Evolutionary conservation across 202 grass and related monocot genomes (phyloP).

Genomic region (Saccharum hybrid): DNA sequence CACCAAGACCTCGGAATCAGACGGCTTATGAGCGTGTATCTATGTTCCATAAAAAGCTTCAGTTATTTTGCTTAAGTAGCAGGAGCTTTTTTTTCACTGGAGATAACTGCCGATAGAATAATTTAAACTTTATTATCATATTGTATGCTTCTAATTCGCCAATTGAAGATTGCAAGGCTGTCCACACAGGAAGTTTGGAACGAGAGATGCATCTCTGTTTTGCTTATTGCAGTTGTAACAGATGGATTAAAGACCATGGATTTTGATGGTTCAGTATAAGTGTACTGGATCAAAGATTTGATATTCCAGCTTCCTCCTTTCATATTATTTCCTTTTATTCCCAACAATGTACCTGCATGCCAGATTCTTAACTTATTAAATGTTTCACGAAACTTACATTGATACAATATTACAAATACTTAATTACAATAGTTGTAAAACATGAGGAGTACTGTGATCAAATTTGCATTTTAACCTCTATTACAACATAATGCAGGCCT

Average conservation of each 20-base stretch:
- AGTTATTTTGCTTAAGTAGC: background rate
- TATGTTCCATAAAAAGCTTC: conserved; percentile 6
- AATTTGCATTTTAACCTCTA: too few species aligned
- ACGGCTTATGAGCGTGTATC: conserved; percentile 50
- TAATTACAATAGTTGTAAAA: too few species aligned
- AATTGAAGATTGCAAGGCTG: background rate
- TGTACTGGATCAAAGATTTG: background rate
- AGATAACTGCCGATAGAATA: conserved; percentile 51
- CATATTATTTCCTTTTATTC: too few species aligned
- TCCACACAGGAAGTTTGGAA: background rate
- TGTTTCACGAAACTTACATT: too few species aligned
- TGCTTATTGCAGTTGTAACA: background rate
- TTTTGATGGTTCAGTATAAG: background rate
- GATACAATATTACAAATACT: too few species aligned
- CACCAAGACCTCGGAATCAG: conserved; percentile 48
- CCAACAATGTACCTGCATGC: too few species aligned
- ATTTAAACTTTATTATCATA: conserved; percentile 23
- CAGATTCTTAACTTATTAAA: too few species aligned
- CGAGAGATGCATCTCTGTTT: background rate
- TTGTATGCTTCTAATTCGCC: conserved; percentile 2
- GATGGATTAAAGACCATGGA: background rate
- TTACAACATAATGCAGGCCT: too few species aligned
- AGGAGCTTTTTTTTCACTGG: background rate
- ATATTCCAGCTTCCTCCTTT: background rate
- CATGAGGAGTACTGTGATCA: too few species aligned